phyloP scores from a whole-genome alignment of 148 eudicot species.

The Gaultheria prostrata region DNA sequence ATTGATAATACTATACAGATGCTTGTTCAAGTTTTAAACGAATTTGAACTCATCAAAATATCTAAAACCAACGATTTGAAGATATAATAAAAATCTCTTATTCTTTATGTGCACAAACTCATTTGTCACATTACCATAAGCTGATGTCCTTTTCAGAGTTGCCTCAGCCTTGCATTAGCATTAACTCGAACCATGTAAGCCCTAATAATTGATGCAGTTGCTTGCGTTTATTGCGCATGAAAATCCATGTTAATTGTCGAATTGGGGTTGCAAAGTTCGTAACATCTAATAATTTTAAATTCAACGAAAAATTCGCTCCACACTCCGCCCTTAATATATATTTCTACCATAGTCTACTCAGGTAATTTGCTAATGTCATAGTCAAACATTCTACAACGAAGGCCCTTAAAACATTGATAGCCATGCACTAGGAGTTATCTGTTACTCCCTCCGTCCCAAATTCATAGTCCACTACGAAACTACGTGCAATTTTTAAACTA shows the following conservation, averaged over 20 bases:
- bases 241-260: not conserved
- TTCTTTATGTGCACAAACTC: not conserved
- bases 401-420: not conserved
- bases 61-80: not conserved
- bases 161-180: not conserved
- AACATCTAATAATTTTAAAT: not conserved
- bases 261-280: not conserved
- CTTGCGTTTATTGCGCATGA: not conserved
- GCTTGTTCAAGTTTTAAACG: not conserved
- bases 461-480: no score
- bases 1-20: not conserved
- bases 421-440: not conserved
- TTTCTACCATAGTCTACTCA: not conserved
- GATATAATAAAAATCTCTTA: not conserved
- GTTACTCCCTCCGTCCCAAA: no score
- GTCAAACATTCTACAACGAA: not conserved
- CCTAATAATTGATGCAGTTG: not conserved
- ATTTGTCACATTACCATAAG: not conserved
- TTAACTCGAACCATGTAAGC: not conserved
- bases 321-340: not conserved
- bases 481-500: no score
- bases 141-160: conserved; percentile 4
- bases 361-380: not conserved
- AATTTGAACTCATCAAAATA: not conserved
- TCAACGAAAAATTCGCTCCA: not conserved